Base-by-base conservation (phyloP, 306 rosid species). In the Rosa multiflora region DNA sequence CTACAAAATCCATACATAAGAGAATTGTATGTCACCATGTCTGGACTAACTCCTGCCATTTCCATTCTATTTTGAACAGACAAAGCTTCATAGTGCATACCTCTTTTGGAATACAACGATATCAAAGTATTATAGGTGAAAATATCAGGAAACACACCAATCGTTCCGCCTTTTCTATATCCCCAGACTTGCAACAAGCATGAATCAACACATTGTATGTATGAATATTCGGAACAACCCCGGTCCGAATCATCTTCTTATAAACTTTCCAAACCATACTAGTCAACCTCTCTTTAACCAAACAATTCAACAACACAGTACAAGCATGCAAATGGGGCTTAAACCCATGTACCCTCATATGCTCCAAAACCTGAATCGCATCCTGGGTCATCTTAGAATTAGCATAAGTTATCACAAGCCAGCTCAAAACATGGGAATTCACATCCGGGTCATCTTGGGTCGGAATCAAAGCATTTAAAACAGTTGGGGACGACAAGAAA, bases 41-140 rank as follows among this genome's bases (percentile, higher is more conserved):
- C 95, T 76, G 92, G 94, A 76, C 77, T 53, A 55, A 91, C 88
- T 61, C 97, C 97, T 77, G 86, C 87, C 70, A 90, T 88, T 83
- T 86, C 93, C 97, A 94, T 94, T 88, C 82, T 88, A 61, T 85
- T 88, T 76, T 88, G 97, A 69, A 94, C 80, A 37, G 87, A 84
- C 72, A 92, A 83, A 80, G 97, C 97, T 83, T 92, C 97, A 26
- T 88, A 94, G 78, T 92, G 97, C 98, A 92, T 80, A 73, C 97
- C 81, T 77, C 85, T 89, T 82, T 77, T 90, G 78, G 92, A 84
- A 76, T 88, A 90, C 79, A 94, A 81, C 0, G 94, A 88, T 72
- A 94, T 90, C 91, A 94, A 82, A 59, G 98, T 92, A 86, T 92
- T 94, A 78, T 84, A 94, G 0, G 98, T 94, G 79, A 87, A 87